A percentile compares a stretch with the other conserved stretches of the same genome.
These are phyloP conservation scores for Luzula sylvatica DNA, from an alignment of 176 grass and related monocot genomes.

Conservation along the genomic window DNA sequence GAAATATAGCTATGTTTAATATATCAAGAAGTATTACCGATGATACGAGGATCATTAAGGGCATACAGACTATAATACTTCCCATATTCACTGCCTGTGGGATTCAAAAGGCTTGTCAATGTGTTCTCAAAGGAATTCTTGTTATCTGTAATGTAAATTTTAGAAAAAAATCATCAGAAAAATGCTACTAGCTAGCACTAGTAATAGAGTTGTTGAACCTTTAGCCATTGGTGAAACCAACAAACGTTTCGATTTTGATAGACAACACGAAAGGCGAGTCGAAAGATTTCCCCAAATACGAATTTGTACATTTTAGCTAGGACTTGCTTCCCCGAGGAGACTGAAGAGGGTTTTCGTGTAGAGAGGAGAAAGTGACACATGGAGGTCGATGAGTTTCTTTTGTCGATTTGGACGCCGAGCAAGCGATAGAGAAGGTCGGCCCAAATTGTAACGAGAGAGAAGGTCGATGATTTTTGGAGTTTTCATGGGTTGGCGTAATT, in stretches of 20 bases:
- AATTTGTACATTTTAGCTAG: not conserved
- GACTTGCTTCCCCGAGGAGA: not conserved
- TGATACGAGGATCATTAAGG: slow-evolving; percentile 26
- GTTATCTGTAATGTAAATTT: slow-evolving; percentile 15
- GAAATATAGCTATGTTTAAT: not conserved
- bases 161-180: not conserved
- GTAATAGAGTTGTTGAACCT: no score
- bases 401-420: not conserved
- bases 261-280: not conserved
- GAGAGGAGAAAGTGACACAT: not conserved
- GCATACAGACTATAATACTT: slow-evolving; percentile 37
- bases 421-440: no score
- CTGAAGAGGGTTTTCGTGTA: not conserved
- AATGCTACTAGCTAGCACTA: not conserved
- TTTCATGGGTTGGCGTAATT: no score
- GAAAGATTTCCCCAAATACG: not conserved
- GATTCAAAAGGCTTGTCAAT: slow-evolving; percentile 21
- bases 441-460: no score
- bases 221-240: not conserved
- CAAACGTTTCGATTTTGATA: not conserved
- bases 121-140: slow-evolving; percentile 22
- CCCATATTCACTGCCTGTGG: slow-evolving; percentile 5
- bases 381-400: not conserved
- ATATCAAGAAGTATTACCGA: slow-evolving; percentile 17
- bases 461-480: no score